Evolutionary conservation across 2,329 filamentous ascomycete species (phyloP), one percentile per base, ranked within the genome.

Genomic region (Penicillium hordei): DNA sequence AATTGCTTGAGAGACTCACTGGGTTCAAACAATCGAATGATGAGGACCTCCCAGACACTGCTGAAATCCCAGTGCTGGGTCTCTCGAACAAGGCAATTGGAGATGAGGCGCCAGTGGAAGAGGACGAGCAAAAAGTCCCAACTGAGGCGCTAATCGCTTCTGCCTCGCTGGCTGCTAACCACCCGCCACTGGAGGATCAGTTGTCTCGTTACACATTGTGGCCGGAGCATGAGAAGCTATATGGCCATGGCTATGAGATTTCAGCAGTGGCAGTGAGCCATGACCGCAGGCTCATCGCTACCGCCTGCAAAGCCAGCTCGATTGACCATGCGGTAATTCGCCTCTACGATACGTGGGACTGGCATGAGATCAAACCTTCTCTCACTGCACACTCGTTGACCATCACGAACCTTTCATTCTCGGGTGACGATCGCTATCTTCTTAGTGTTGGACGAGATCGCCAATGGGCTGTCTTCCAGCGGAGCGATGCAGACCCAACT

Each of bases 161-260:
- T 38, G 51, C 65, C 31, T 61, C 69, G 23, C 59, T 92, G 8
- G 83, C 88, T 43, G 81, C 89, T 52, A 76, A 85, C 42, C 86
- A 89, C 63, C 93, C 94, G 12, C 93, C 94, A 0, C 83, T 91
- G 36, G 94, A 99, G 75, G 94, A 97, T 73, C 88, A 91, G 54
- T 85, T 99, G 2, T 89, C 92, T 25, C 87, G 93, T 9, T 88
- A 95, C 73, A 96, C 94, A 0, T 85, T 99, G 33, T 99, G 93
- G 92, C 94, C 94, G 3, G 94, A 99, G 72, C 86, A 86, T 7
- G 94, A 99, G 75, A 99, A 99, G 78, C 83, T 99, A 1, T 99
- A 99, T 76, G 94, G 94, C 1, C 94, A 99, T 76, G 94, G 94
- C 31, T 97, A 97, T 76, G 94, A 99, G 75, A 93, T 99, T 49